Evolutionary conservation across 148 eudicot genomes (phyloP).

Genomic region (Chenopodium album): DNA sequence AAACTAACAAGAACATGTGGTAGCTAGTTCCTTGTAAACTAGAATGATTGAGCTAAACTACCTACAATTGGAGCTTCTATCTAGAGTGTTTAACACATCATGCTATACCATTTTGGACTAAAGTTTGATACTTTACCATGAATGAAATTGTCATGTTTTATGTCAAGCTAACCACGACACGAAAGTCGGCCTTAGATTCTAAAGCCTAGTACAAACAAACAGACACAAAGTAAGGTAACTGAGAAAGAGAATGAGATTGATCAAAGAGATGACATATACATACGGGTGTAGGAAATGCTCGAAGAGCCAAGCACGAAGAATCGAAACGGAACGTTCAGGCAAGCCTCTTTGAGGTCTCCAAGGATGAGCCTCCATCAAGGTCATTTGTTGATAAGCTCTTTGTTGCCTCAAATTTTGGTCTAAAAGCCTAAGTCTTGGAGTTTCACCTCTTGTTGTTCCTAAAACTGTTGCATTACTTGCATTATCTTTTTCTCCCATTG

Average conservation of each 20-base stretch:
- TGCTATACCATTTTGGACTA: constrained; percentile 27
- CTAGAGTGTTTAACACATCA: constrained; percentile 22
- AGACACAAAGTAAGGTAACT: background rate
- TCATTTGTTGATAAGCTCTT: constrained; percentile 78
- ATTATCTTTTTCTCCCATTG: constrained; percentile 74
- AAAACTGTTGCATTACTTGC: constrained; percentile 28
- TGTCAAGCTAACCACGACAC: constrained; percentile 12
- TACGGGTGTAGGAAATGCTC: constrained; percentile 99
- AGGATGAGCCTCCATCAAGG: constrained; percentile 79
- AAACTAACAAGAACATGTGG: constrained; percentile 35
- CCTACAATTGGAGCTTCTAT: constrained; percentile 9
- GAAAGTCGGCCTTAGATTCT: background rate
- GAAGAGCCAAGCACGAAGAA: constrained; percentile 97
- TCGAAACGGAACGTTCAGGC: constrained; percentile 87
- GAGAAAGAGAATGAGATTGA: background rate
- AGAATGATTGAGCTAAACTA: constrained; percentile 27
- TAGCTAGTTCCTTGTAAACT: constrained; percentile 17
- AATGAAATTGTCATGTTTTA: background rate
- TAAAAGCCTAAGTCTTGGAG: constrained; percentile 80
- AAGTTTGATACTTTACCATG: constrained; percentile 22
- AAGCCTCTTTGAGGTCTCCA: constrained; percentile 96
- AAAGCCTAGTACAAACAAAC: background rate
- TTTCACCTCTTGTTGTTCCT: constrained; percentile 72
- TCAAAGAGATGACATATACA: constrained; percentile 35
- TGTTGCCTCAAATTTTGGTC: constrained; percentile 89